Evolutionary conservation across 352 stramenopile species (phyloP).

Genomic region (Ophiocytium majus): DNA sequence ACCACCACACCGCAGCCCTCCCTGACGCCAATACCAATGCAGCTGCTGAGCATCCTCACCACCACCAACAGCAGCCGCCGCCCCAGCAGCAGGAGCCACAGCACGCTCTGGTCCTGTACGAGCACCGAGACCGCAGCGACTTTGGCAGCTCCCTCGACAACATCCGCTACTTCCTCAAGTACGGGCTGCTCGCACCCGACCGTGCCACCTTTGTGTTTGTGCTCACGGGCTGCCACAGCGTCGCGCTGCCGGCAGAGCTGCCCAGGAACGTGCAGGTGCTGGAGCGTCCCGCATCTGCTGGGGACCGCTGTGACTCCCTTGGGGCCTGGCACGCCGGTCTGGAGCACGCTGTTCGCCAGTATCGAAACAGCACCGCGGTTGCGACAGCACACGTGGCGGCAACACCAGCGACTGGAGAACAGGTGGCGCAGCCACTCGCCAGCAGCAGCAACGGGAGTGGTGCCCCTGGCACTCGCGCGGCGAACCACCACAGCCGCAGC

Average conservation of each 20-base stretch:
- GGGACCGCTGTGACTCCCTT: background rate
- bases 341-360: background rate
- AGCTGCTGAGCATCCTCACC: too few relatives aligned
- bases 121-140: background rate
- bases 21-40: too few relatives aligned
- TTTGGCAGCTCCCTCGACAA: background rate
- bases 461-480: too few relatives aligned
- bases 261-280: background rate
- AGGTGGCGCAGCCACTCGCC: too few relatives aligned
- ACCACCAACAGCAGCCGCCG: too few relatives aligned
- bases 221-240: background rate
- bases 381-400: too few relatives aligned
- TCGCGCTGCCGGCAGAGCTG: background rate
- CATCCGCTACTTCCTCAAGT: background rate
- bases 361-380: background rate
- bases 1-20: too few relatives aligned
- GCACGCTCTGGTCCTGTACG: constrained; percentile 4
- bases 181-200: background rate
- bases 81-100: too few relatives aligned
- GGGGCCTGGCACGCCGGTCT: constrained; percentile 1
- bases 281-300: background rate
- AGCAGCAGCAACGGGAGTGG: too few relatives aligned
- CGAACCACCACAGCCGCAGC: too few relatives aligned
- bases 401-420: too few relatives aligned
- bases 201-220: constrained; percentile 4